Base-by-base conservation (phyloP, 2,329 filamentous ascomycete genomes). In the Talaromyces amestolkiae region DNA sequence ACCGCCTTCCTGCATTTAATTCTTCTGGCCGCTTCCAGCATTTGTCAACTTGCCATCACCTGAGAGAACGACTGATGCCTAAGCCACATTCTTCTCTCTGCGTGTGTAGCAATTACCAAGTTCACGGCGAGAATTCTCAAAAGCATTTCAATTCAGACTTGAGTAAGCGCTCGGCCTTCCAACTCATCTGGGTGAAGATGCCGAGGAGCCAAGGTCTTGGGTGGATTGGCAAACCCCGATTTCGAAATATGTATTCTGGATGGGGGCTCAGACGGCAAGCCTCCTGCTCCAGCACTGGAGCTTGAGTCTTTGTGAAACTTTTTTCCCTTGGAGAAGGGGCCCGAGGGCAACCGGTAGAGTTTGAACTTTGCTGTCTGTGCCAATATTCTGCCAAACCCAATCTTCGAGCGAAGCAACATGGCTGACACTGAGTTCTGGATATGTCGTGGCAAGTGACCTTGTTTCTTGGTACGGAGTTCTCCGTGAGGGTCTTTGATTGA, bases 141-240 rank as follows among this genome's bases (percentile, higher is more conserved):
- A 6, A 35, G 53, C 24, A 15, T 24, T 56, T 17, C 19, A 5
- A 56, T 39, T 43, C 56, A 45, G 11, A n/a, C 15, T 59, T 45
- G 39, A n/a, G 15, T 45, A 22, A 15, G 13, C 9, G 22, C 37
- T 43, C 37, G 39, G 56, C 13, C 15, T 13, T 43, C 22, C 37
- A 33, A n/a, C 56, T 43, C 56, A 27, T 45, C 24, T 27, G 39
- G 56, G 56, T 45, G 24, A 59, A n/a, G 37, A 33, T 59, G 56
- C 56, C 56, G 56, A 43, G 39, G 17, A 58, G 35, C 56, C 56
- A 59, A 59, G 56, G 56, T 59, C 56, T 59, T 59, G 56, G 37
- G 22, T 41, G 56, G 56, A 15, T 59, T 45, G 37, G 56, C 56
- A 59, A 59, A 56, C 33, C 53, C 53, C 33, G 33, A 56, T 24